A percentile compares a stretch with the other conserved stretches of the same genome.
These are phyloP conservation scores for Xylariaceae sp. DNA, from an alignment of 2,329 filamentous ascomycete species.

Conservation along the genomic window DNA sequence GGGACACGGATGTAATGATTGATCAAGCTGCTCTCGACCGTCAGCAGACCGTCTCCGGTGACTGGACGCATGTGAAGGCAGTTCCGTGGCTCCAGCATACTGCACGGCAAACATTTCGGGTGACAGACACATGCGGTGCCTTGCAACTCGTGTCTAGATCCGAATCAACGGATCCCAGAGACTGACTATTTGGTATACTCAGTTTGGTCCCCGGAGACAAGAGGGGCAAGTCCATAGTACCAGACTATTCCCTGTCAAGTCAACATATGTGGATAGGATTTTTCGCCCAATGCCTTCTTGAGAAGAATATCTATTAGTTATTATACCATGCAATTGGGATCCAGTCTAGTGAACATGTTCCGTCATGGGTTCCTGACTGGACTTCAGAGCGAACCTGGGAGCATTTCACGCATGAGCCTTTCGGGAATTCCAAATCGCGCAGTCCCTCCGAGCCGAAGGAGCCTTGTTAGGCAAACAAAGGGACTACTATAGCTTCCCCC, in stretches of 20 bases:
- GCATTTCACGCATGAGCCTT: neutral
- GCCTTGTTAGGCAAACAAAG: too few species aligned
- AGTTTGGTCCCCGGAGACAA: neutral
- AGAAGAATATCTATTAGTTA: neutral
- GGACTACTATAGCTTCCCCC: too few species aligned
- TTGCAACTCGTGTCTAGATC: neutral
- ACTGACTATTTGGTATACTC: constrained; percentile 2
- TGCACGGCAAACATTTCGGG: neutral
- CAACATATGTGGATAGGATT: constrained; percentile 2
- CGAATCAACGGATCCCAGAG: constrained; percentile 1
- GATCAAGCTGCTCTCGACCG: neutral
- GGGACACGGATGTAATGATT: neutral
- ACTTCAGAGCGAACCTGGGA: neutral
- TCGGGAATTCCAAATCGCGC: neutral
- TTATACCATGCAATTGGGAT: neutral
- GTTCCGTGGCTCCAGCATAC: neutral
- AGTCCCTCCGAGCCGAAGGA: neutral
- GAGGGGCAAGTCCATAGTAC: neutral
- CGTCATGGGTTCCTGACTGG: constrained; percentile 3
- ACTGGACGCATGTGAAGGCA: neutral
- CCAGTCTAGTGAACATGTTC: neutral
- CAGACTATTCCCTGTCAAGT: constrained; percentile 2
- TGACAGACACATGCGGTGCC: neutral
- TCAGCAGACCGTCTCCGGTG: neutral
- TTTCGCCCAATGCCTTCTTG: constrained; percentile 1